Conservation (phyloP, 768 basidiomycete genomes). For the Naematelia aurantialba region DNA sequence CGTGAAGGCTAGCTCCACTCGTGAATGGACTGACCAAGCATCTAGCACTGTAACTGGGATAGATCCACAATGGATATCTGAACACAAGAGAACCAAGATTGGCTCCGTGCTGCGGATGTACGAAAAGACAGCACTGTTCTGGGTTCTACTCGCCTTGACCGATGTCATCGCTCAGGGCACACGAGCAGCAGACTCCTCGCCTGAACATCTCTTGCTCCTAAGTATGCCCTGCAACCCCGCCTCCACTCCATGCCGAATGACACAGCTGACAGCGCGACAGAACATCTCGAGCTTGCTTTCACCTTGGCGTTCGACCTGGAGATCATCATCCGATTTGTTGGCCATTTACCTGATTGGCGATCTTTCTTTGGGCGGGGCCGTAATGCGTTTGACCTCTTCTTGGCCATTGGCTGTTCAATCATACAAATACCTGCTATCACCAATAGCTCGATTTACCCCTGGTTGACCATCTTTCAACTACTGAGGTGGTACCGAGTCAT, state of each 20-base stretch:
- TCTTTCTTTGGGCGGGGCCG: slow-evolving; percentile 60
- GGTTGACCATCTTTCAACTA: slow-evolving; percentile 86
- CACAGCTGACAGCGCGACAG: slow-evolving; percentile 50
- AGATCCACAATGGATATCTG: slow-evolving; percentile 31
- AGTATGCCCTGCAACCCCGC: slow-evolving; percentile 52
- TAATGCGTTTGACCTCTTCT: slow-evolving; percentile 71
- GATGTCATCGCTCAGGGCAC: slow-evolving; percentile 38
- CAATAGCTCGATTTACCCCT: slow-evolving; percentile 65
- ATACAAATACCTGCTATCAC: slow-evolving; percentile 81
- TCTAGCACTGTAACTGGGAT: slow-evolving; percentile 21
- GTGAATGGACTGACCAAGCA: slow-evolving; percentile 3
- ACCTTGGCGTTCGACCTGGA: slow-evolving; percentile 85
- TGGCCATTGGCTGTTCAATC: slow-evolving; percentile 70
- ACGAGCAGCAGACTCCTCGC: slow-evolving; percentile 27
- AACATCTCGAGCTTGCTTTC: slow-evolving; percentile 67
- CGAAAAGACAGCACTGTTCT: slow-evolving; percentile 39
- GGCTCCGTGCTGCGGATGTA: slow-evolving; percentile 20
- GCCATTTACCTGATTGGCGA: slow-evolving; percentile 76
- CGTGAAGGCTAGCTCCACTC: too few species aligned
- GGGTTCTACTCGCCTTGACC: slow-evolving; percentile 34
- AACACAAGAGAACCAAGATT: slow-evolving; percentile 21
- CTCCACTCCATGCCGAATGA: background rate
- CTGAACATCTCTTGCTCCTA: slow-evolving; percentile 20
- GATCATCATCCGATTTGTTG: slow-evolving; percentile 69
- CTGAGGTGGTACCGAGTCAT: slow-evolving; percentile 88